Conservation (phyloP, 371 early-diverging fungal species). For the Umbelopsis sp. region DNA sequence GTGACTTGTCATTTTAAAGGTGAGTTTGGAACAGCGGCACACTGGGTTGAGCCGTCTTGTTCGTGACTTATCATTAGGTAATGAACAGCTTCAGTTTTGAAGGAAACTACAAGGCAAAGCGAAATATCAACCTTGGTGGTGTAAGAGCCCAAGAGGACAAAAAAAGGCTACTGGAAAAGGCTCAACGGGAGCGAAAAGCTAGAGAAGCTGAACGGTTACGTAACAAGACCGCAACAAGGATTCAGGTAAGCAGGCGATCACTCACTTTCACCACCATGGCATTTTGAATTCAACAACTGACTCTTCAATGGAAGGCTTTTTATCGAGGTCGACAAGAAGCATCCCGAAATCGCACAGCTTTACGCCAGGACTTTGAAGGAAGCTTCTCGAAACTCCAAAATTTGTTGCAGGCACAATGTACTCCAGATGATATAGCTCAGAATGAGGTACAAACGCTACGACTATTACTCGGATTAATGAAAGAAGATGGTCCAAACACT, state of each 20-base stretch:
- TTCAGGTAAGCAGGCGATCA: constrained; percentile 59
- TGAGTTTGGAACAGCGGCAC: background rate
- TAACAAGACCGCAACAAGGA: constrained; percentile 56
- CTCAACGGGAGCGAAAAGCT: constrained; percentile 74
- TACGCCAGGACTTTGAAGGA: constrained; percentile 21
- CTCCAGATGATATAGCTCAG: background rate
- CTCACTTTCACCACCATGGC: background rate
- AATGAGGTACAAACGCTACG: background rate
- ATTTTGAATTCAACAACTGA: background rate
- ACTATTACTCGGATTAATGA: constrained; percentile 19
- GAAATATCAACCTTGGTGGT: constrained; percentile 85
- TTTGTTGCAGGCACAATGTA: background rate
- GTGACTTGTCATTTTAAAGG: constrained; percentile 4
- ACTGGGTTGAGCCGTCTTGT: background rate
- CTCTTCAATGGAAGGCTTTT: constrained; percentile 33
- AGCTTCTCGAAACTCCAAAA: background rate
- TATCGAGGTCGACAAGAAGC: constrained; percentile 43
- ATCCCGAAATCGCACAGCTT: constrained; percentile 17
- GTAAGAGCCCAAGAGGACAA: constrained; percentile 64
- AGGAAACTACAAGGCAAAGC: constrained; percentile 70
- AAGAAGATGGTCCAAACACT: constrained; percentile 19
- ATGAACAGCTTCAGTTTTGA: constrained; percentile 62
- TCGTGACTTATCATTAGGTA: constrained; percentile 3
- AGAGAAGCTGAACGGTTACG: constrained; percentile 75
- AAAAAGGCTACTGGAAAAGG: constrained; percentile 67